Evolutionary conservation across 1,139 yeast genomes (phyloP).

Genomic region (Yamadazyma pseudoaaseri): DNA sequence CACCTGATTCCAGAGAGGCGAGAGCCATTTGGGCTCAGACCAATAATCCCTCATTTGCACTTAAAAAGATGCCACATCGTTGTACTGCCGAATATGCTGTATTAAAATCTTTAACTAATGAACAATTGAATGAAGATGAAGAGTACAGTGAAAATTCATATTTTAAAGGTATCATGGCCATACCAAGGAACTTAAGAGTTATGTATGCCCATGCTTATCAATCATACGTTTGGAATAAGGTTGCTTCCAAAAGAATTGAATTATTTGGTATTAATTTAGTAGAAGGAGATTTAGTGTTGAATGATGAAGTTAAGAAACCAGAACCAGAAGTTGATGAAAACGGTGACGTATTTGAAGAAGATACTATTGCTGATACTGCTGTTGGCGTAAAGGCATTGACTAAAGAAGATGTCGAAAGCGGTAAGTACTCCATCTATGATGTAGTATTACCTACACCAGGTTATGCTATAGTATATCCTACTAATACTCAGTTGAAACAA

Average conservation of each 20-base stretch:
- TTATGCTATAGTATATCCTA: conserved; percentile 80
- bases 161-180: conserved; percentile 80
- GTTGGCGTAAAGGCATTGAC: conserved; percentile 70
- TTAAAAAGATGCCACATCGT: conserved; percentile 77
- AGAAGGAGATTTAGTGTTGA: conserved; percentile 79
- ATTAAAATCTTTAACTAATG: conserved; percentile 53
- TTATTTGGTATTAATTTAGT: conserved; percentile 68
- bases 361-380: conserved; percentile 52
- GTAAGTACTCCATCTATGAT: conserved; percentile 70
- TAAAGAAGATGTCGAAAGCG: conserved; percentile 63
- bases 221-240: conserved; percentile 90
- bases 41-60: conserved; percentile 60
- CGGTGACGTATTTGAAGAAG: conserved; percentile 58
- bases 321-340: conserved; percentile 38
- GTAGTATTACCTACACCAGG: conserved; percentile 95
- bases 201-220: conserved; percentile 99
- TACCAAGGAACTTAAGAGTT: conserved; percentile 87
- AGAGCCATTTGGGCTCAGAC: conserved; percentile 81
- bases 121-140: conserved; percentile 44
- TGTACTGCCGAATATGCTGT: conserved; percentile 84
- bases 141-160: conserved; percentile 52
- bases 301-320: conserved; percentile 19
- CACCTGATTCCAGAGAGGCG: conserved; percentile 81
- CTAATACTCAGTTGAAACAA: conserved; percentile 56
- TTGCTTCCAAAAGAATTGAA: conserved; percentile 74